Conservation (phyloP, 345 rosid species). For the Eucalyptus pauciflora region DNA sequence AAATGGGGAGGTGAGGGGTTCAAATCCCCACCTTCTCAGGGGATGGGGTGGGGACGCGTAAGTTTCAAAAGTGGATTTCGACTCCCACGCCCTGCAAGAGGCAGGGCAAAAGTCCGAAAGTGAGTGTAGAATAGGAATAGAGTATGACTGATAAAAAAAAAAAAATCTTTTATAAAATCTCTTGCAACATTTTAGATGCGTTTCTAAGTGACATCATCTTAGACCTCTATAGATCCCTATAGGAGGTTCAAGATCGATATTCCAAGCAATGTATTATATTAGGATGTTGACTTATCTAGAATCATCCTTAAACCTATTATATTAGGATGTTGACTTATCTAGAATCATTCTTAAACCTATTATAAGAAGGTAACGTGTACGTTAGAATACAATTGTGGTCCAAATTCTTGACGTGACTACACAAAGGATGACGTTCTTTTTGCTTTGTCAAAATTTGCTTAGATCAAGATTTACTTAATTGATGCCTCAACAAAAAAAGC, state of each 20-base stretch:
- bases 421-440: not conserved
- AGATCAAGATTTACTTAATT: not conserved
- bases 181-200: not conserved
- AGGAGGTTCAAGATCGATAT: not conserved
- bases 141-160: no score
- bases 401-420: not conserved
- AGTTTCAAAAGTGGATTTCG: no score
- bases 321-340: not conserved
- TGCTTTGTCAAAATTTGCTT: not conserved
- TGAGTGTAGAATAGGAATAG: no score
- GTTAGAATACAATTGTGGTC: not conserved
- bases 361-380: not conserved
- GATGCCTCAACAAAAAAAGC: not conserved
- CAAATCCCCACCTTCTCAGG: no score
- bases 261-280: not conserved
- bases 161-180: not conserved
- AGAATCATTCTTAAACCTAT: not conserved
- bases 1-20: no score
- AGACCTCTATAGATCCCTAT: not conserved
- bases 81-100: no score
- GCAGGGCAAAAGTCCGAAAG: no score
- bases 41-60: no score
- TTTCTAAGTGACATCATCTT: not conserved
- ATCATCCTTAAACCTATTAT: not conserved
- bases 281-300: not conserved